Base-by-base conservation (phyloP, 2,329 filamentous ascomycete species). In the Ophiocordyceps robertsii region DNA sequence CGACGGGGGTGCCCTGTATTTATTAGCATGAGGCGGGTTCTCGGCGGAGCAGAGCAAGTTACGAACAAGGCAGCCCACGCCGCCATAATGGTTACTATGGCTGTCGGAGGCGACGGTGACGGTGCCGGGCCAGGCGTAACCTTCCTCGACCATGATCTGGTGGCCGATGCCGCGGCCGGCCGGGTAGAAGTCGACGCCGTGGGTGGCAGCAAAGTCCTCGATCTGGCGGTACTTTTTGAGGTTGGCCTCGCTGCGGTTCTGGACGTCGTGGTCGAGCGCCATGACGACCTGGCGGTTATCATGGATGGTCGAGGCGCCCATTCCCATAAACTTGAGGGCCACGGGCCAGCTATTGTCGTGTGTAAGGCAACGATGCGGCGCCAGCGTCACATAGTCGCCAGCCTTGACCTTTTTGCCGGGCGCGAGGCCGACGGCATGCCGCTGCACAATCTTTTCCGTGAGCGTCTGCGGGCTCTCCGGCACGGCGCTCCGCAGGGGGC, bases 391-490 rank as follows among this genome's bases (percentile, higher is more conserved):
- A 67, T 92, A 95, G 70, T 95, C 88, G 55, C 89, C 88, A 5
- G 75, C 69, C 53, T 72, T 74, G 54, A 95, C 84, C 44, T 72
- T 68, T 65, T 95, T 94, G 46, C 79, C 85, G 11, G 76, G 61
- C 1, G 84, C 64, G 1, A 95, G 73, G 10, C 80, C 85, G n/a
- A 88, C 71, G 1, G 86, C 74, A 61, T 94, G 82, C 14, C 72
- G 66, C 60, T 95, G 89, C 0, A 95, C 81, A 45, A 95, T 95
- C 69, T 95, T 95, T 61, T 95, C 89, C 3, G 85, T 92, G 41
- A 95, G 64, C 3, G 85, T 95, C 63, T 95, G 88, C 0, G 84
- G 75, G 2, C 50, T 47, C 31, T 48, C 42, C 4, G 48, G 39
- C 3, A 39, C 29, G 1, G 56, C 43, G n/a, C n/a, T 31, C 16